Conservation (phyloP, 2,329 filamentous ascomycete species). For the Ophiocordyceps camponoti-rufipedis region DNA sequence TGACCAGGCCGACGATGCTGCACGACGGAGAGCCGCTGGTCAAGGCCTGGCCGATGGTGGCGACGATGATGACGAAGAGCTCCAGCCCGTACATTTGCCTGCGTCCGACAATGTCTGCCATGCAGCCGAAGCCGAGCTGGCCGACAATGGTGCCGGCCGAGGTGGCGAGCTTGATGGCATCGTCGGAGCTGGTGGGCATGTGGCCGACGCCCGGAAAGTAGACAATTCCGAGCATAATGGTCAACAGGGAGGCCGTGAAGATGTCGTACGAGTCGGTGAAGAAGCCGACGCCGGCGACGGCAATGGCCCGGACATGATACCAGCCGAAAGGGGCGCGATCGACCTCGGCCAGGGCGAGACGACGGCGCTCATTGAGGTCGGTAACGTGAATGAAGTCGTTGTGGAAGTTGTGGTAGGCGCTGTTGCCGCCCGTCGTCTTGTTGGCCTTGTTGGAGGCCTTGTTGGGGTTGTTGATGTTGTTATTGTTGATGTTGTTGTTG, state of each 20-base stretch:
- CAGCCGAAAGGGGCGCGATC: constrained; percentile 70
- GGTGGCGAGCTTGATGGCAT: constrained; percentile 70
- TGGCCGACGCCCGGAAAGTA: constrained; percentile 43
- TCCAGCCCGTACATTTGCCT: constrained; percentile 60
- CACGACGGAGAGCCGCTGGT: constrained; percentile 44
- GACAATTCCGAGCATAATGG: constrained; percentile 61
- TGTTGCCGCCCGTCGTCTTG: constrained; percentile 44
- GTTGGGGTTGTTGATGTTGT: too few relatives aligned
- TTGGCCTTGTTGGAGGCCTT: constrained; percentile 8
- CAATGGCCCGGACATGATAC: constrained; percentile 62
- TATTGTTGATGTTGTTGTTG: too few relatives aligned
- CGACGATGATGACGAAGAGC: constrained; percentile 63
- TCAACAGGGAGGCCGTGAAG: constrained; percentile 58
- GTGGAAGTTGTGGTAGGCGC: constrained; percentile 61
- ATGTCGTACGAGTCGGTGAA: constrained; percentile 78
- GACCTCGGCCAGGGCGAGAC: constrained; percentile 64
- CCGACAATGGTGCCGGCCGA: constrained; percentile 71
- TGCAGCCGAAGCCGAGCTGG: constrained; percentile 60
- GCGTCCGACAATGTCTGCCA: constrained; percentile 61
- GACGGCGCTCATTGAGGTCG: constrained; percentile 61
- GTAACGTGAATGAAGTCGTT: constrained; percentile 48
- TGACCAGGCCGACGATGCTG: constrained; percentile 45
- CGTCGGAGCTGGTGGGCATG: constrained; percentile 52
- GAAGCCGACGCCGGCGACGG: constrained; percentile 73
- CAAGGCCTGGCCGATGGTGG: constrained; percentile 54